phyloP scores from a whole-genome alignment of 371 early-diverging fungal genomes.

The Rhizomucor pusillus region DNA sequence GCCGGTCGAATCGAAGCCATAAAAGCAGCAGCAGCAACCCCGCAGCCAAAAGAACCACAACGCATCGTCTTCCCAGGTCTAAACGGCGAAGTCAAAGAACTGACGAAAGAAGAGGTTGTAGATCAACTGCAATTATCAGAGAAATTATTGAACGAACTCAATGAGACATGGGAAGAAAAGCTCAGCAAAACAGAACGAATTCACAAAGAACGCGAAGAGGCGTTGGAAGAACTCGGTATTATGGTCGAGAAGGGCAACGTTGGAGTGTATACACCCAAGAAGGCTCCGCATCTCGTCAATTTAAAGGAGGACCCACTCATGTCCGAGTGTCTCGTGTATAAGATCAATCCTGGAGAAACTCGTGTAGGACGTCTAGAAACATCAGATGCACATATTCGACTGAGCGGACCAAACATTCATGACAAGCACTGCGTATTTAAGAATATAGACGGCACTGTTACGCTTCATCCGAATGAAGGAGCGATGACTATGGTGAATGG shows the following conservation, averaged over 20 bases:
- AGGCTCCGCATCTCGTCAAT: constrained; percentile 86
- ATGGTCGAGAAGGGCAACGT: constrained; percentile 70
- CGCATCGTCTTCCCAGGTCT: background rate
- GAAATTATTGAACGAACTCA: constrained; percentile 83
- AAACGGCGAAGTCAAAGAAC: constrained; percentile 45
- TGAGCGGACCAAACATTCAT: constrained; percentile 70
- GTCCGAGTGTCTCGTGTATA: constrained; percentile 89
- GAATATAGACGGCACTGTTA: constrained; percentile 59
- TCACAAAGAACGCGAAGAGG: constrained; percentile 70
- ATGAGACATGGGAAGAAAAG: constrained; percentile 88
- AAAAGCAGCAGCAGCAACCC: constrained; percentile 8
- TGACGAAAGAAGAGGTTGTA: constrained; percentile 59
- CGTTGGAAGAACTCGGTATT: constrained; percentile 81
- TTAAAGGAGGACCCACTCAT: constrained; percentile 89
- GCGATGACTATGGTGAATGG: constrained; percentile 81
- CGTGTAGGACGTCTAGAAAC: constrained; percentile 61
- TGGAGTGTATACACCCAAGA: constrained; percentile 81
- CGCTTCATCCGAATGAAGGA: constrained; percentile 60
- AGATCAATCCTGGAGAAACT: constrained; percentile 76
- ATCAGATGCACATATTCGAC: constrained; percentile 58
- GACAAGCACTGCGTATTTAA: constrained; percentile 79
- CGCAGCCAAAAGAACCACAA: constrained; percentile 16
- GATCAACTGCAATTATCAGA: constrained; percentile 85
- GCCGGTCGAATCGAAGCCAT: constrained; percentile 3
- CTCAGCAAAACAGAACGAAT: constrained; percentile 71